Conservation (phyloP, 164 flowering plant species). For the Berberis vulgaris region DNA sequence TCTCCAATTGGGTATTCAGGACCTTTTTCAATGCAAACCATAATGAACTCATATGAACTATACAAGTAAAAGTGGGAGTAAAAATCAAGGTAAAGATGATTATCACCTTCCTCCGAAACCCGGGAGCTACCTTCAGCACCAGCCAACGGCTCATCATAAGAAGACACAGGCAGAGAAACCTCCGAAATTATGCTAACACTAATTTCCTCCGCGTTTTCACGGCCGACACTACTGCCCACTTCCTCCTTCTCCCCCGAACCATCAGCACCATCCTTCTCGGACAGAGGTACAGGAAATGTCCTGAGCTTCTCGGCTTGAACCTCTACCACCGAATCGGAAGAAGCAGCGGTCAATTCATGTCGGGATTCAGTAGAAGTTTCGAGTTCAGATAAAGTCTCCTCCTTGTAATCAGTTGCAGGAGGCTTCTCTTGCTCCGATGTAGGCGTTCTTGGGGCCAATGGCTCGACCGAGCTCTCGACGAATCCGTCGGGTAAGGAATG, state of each 20-base stretch:
- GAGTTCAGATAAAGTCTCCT: slow-evolving; percentile 10
- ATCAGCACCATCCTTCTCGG: slow-evolving; percentile 30
- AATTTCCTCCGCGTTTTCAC: background rate
- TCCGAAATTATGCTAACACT: no score
- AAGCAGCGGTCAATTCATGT: slow-evolving; percentile 9
- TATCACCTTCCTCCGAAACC: background rate
- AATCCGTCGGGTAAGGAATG: slow-evolving; percentile 79
- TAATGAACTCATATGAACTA: no score
- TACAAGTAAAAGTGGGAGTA: no score
- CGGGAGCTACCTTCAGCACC: no score
- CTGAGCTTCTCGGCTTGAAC: slow-evolving; percentile 29
- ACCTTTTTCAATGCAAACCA: background rate
- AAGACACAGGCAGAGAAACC: no score
- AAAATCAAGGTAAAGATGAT: background rate
- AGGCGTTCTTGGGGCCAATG: slow-evolving; percentile 27
- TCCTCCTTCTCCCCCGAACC: slow-evolving; percentile 3
- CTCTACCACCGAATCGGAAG: slow-evolving; percentile 5
- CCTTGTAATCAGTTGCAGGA: slow-evolving; percentile 23
- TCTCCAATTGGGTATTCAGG: background rate
- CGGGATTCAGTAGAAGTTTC: slow-evolving; percentile 13
- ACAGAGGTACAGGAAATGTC: slow-evolving; percentile 39
- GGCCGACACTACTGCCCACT: background rate
- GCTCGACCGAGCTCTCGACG: slow-evolving; percentile 51
- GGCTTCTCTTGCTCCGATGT: slow-evolving; percentile 30
- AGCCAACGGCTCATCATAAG: no score